phyloP scores from a whole-genome alignment of 768 basidiomycete genomes.

The Hypholoma fasciculare region DNA sequence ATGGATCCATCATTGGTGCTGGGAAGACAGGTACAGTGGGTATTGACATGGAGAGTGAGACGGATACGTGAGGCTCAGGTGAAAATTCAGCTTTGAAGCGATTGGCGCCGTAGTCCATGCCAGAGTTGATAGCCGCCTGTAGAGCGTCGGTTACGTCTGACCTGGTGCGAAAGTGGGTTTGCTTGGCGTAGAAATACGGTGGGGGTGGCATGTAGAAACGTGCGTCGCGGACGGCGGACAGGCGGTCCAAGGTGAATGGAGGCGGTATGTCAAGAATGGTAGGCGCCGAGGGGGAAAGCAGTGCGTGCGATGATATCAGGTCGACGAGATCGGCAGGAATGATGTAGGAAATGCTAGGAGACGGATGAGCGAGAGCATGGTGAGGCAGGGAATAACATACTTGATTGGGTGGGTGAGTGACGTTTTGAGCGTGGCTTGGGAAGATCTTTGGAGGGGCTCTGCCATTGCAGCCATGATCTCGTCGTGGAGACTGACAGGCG shows the following conservation, averaged over 20 bases:
- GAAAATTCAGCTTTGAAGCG: background rate
- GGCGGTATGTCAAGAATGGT: constrained; percentile 47
- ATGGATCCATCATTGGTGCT: background rate
- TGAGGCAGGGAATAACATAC: constrained; percentile 42
- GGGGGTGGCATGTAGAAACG: constrained; percentile 10
- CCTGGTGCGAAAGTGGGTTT: constrained; percentile 19
- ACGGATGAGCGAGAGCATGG: constrained; percentile 23
- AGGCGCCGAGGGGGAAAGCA: constrained; percentile 33
- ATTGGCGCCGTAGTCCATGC: constrained; percentile 2
- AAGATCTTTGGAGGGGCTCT: constrained; percentile 32
- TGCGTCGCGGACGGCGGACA: constrained; percentile 26
- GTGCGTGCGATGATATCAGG: constrained; percentile 47
- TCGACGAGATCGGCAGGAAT: constrained; percentile 60
- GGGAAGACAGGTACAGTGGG: background rate
- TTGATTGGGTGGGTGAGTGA: constrained; percentile 84
- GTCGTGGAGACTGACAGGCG: constrained; percentile 35
- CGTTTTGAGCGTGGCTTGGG: constrained; percentile 50
- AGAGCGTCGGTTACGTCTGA: constrained; percentile 38
- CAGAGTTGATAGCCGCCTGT: constrained; percentile 26
- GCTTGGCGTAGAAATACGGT: constrained; percentile 10
- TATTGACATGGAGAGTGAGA: constrained; percentile 20
- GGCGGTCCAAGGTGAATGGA: constrained; percentile 43
- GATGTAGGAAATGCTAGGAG: constrained; percentile 58
- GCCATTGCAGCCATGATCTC: constrained; percentile 57
- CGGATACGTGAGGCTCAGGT: constrained; percentile 11